Evolutionary conservation across 345 rosid genomes (phyloP).

Genomic region (Chamaenerion angustifolium): DNA sequence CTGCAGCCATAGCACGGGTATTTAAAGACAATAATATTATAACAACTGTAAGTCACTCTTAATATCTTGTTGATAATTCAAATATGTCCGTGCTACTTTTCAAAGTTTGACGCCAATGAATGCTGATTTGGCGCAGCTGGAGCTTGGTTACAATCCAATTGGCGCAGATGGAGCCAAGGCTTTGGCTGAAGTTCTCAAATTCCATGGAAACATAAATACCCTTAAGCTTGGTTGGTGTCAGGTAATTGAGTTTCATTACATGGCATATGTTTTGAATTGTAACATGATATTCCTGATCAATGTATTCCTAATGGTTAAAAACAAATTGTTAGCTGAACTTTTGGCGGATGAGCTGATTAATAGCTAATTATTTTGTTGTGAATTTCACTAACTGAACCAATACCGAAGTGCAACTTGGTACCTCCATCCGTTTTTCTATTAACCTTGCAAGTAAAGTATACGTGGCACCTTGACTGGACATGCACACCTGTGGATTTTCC

Average conservation of each 20-base stretch:
- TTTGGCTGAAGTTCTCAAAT: constrained; percentile 78
- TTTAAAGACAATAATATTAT: constrained; percentile 60
- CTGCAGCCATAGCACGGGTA: constrained; percentile 56
- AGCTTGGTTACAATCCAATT: constrained; percentile 84
- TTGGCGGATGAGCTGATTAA: too few relatives aligned
- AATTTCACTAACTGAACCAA: too few relatives aligned
- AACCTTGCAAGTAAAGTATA: too few relatives aligned
- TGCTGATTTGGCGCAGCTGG: constrained; percentile 35
- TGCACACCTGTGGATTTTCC: too few relatives aligned
- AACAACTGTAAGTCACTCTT: constrained; percentile 44
- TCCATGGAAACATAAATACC: constrained; percentile 65
- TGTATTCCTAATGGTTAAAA: background rate
- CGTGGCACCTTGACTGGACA: too few relatives aligned
- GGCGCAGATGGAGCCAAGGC: constrained; percentile 84
- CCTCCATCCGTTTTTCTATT: too few relatives aligned
- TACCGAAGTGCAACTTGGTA: too few relatives aligned
- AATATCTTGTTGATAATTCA: background rate
- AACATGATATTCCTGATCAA: background rate
- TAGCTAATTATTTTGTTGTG: too few relatives aligned
- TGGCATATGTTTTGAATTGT: too few relatives aligned
- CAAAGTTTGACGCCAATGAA: too few relatives aligned
- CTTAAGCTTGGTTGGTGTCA: constrained; percentile 99
- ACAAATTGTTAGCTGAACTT: background rate
- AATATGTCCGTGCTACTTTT: too few relatives aligned
- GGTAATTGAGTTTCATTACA: constrained; percentile 23